Conservation (phyloP, 2,329 filamentous ascomycete species). For the Fusarium domesticum region DNA sequence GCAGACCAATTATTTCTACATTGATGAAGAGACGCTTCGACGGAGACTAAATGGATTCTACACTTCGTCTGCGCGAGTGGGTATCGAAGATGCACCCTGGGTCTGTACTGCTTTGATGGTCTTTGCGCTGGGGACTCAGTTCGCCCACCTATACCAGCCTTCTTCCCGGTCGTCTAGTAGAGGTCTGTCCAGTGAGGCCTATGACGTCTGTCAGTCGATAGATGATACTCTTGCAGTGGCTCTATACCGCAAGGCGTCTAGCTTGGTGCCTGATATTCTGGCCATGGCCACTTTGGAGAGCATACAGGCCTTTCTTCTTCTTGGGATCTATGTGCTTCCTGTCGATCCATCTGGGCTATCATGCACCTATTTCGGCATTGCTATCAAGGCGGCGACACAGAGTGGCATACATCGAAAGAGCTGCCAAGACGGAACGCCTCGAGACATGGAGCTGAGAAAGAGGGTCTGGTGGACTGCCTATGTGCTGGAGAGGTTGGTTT, state of each 20-base stretch:
- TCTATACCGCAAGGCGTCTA: slow-evolving; percentile 17
- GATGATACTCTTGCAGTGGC: slow-evolving; percentile 13
- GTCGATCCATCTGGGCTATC: slow-evolving; percentile 19
- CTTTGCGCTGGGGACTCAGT: slow-evolving; percentile 22
- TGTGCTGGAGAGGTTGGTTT: slow-evolving; percentile 16
- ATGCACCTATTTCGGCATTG: slow-evolving; percentile 24
- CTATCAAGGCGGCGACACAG: slow-evolving; percentile 20
- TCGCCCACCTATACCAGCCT: slow-evolving; percentile 15
- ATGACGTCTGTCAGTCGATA: slow-evolving; percentile 12
- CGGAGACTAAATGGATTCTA: slow-evolving; percentile 17
- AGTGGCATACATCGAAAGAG: slow-evolving; percentile 12
- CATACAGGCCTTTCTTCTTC: slow-evolving; percentile 19
- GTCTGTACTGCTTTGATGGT: slow-evolving; percentile 23
- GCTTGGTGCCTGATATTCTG: slow-evolving; percentile 15
- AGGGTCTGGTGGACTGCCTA: slow-evolving; percentile 26
- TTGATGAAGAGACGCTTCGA: slow-evolving; percentile 19
- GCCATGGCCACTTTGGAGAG: slow-evolving; percentile 16
- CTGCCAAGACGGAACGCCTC: not conserved
- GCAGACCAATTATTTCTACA: slow-evolving; percentile 26
- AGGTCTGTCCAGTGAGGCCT: slow-evolving; percentile 3
- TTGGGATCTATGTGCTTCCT: slow-evolving; percentile 21
- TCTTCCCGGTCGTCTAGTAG: not conserved
- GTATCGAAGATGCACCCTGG: slow-evolving; percentile 14
- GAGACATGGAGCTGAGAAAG: slow-evolving; percentile 14
- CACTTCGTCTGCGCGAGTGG: slow-evolving; percentile 1